Conservation (phyloP, 2,329 filamentous ascomycete species). For the Verticillium isaacii region DNA sequence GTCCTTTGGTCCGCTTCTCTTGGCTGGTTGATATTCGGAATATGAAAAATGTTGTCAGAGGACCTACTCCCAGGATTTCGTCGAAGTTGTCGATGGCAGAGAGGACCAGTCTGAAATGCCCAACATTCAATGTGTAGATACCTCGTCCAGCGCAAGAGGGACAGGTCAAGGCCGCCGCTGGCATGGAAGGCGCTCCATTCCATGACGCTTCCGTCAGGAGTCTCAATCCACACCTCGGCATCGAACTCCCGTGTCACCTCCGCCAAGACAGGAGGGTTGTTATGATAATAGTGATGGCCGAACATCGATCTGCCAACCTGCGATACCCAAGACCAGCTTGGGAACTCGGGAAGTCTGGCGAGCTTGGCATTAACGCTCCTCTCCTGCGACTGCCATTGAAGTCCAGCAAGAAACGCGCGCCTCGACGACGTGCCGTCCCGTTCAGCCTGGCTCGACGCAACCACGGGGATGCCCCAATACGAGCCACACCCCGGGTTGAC, state of each 20-base stretch:
- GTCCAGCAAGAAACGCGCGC: neutral
- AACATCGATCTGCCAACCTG: neutral
- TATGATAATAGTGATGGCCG: neutral
- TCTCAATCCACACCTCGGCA: neutral
- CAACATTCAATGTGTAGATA: slow-evolving; percentile 1
- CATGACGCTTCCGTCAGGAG: neutral
- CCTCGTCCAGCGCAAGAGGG: neutral
- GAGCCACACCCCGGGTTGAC: slow-evolving; percentile 1
- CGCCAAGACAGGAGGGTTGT: neutral
- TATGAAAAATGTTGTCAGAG: neutral
- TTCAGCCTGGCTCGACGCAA: neutral
- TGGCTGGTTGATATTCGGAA: neutral
- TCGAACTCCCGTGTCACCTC: neutral
- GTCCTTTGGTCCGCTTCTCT: neutral
- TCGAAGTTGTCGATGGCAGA: neutral
- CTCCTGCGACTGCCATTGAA: neutral
- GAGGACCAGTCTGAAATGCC: neutral
- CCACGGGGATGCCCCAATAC: slow-evolving; percentile 2
- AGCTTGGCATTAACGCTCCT: neutral
- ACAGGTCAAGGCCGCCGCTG: neutral
- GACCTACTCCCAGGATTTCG: neutral
- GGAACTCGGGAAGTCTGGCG: neutral
- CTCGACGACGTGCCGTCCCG: neutral
- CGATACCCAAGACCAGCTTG: slow-evolving; percentile 3
- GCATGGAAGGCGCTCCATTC: neutral